Percentiles rank a stretch among this genome's conserved stretches.
These are phyloP conservation scores for Neodidymelliopsis sp. DNA, from an alignment of 2,329 filamentous ascomycete species.

Conservation along the genomic window DNA sequence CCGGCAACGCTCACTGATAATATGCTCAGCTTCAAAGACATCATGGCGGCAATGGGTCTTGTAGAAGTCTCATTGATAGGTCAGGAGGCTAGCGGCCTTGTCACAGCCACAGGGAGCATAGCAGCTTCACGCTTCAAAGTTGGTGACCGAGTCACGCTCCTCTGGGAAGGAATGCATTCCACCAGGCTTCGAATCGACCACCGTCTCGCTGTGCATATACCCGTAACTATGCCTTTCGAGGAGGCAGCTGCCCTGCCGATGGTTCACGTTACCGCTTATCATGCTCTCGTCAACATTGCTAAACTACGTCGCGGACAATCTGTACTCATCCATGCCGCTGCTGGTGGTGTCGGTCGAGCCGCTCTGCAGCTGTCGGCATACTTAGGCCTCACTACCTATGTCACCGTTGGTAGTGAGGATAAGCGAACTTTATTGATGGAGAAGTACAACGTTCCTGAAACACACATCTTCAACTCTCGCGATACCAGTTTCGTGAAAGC, in stretches of 20 bases:
- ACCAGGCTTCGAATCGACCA: background rate
- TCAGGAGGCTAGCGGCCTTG: background rate
- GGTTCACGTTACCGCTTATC: conserved; percentile 23
- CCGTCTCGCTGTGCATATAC: background rate
- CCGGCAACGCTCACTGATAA: no score
- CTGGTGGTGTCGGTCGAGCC: conserved; percentile 15
- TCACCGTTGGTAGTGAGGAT: background rate
- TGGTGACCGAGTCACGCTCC: background rate
- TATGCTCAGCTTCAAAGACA: conserved; percentile 21
- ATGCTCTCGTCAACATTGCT: conserved; percentile 23
- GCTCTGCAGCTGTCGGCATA: background rate
- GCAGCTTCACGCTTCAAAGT: background rate
- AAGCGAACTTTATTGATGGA: conserved; percentile 1
- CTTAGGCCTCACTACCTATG: background rate
- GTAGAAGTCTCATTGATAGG: background rate
- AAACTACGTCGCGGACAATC: conserved; percentile 15
- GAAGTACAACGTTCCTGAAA: conserved; percentile 12
- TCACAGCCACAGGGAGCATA: background rate
- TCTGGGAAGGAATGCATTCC: background rate
- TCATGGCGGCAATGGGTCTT: conserved; percentile 10
- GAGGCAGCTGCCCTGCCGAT: conserved; percentile 26
- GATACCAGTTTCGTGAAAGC: conserved; percentile 28
- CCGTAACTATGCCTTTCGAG: conserved; percentile 19
- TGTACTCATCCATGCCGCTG: conserved; percentile 42
- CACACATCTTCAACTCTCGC: conserved; percentile 25